These are phyloP conservation scores for Neonectria sp. DNA, from an alignment of 2,329 filamentous ascomycete species.

Conservation along the genomic window DNA sequence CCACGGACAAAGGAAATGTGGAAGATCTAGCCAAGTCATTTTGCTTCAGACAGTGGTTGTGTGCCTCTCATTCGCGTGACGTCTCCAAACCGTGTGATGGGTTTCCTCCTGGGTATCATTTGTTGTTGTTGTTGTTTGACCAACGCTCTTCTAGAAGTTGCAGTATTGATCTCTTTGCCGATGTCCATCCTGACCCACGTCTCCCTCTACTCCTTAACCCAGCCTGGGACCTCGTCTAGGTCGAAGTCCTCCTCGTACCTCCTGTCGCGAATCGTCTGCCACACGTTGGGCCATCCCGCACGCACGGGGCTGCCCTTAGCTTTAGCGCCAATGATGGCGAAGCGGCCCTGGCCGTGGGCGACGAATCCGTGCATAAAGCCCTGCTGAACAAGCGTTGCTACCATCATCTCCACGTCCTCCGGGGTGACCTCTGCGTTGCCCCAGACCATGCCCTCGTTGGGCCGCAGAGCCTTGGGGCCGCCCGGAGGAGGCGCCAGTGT, in stretches of 20 bases:
- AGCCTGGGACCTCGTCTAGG: conserved; percentile 81
- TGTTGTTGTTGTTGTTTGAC: conserved; percentile 26
- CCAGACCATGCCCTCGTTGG: conserved; percentile 74
- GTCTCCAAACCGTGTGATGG: conserved; percentile 19
- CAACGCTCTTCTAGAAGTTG: conserved; percentile 29
- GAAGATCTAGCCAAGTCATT: conserved; percentile 37
- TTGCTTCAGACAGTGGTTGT: conserved; percentile 23
- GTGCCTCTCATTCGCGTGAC: conserved; percentile 8
- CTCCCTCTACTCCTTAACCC: conserved; percentile 70
- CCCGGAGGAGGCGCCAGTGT: conserved; percentile 65
- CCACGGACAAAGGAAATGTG: conserved; percentile 36
- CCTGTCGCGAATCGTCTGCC: conserved; percentile 75
- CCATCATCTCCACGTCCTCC: conserved; percentile 81
- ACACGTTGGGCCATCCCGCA: conserved; percentile 84
- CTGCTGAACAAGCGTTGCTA: conserved; percentile 84
- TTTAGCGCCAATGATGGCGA: conserved; percentile 87
- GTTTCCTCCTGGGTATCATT: conserved; percentile 39
- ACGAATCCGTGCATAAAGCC: conserved; percentile 88
- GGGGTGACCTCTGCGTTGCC: conserved; percentile 73
- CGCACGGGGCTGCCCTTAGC: conserved; percentile 73
- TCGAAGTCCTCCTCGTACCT: conserved; percentile 71
- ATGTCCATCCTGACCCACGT: neutral
- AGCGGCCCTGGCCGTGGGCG: conserved; percentile 80
- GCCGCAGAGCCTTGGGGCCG: conserved; percentile 63
- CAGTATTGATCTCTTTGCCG: neutral